These are phyloP conservation scores for Pulicaria dysenterica DNA, from an alignment of 129 eudicot species.

Conservation along the genomic window DNA sequence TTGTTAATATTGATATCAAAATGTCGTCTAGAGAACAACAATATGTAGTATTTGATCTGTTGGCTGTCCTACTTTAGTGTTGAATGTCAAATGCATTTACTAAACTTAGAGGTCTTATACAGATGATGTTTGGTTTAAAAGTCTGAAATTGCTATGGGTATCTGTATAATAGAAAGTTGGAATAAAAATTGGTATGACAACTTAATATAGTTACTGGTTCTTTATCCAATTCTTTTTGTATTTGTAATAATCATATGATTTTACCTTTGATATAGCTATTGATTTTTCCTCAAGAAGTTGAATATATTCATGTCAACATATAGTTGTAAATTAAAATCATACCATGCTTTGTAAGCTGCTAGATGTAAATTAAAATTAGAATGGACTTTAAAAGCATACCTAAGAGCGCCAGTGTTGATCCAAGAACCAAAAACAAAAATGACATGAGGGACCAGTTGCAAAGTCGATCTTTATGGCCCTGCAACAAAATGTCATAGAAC, in stretches of 20 bases:
- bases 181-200: no score
- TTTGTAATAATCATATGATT: background rate
- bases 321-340: no score
- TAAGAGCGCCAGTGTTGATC: conserved; percentile 50
- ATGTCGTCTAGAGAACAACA: no score
- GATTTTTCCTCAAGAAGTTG: background rate
- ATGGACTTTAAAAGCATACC: conserved; percentile 45
- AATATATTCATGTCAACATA: background rate
- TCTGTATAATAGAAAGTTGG: no score
- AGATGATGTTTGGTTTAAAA: no score
- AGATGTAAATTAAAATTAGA: no score
- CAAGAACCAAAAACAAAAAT: conserved; percentile 44
- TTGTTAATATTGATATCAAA: no score
- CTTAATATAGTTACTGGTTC: no score
- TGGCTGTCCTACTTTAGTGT: background rate
- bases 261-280: background rate
- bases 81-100: background rate
- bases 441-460: conserved; percentile 58
- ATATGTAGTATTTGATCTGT: no score
- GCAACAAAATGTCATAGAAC: conserved; percentile 21
- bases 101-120: background rate
- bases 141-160: no score
- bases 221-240: background rate
- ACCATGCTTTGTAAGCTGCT: no score
- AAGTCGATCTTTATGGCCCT: conserved; percentile 78